phyloP scores from a whole-genome alignment of 805 yeast species.

The Sugiyamaella chiloensis region DNA sequence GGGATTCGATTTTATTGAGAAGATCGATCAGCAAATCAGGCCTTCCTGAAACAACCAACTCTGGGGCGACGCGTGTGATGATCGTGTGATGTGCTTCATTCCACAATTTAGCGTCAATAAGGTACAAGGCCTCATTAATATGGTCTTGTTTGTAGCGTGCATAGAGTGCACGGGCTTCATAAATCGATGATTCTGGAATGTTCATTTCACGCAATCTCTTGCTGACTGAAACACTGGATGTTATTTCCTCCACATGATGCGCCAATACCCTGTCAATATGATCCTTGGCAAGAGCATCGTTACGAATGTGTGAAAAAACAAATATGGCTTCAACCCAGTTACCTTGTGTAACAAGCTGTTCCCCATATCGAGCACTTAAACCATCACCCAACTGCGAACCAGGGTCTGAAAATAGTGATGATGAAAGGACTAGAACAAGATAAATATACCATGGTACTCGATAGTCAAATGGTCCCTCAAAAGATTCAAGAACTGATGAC shows the following conservation, averaged over 20 bases:
- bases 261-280: conserved; percentile 36
- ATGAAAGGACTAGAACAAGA: conserved; percentile 38
- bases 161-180: conserved; percentile 59
- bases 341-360: conserved; percentile 47
- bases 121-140: conserved; percentile 57
- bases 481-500: conserved; percentile 14
- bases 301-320: conserved; percentile 54
- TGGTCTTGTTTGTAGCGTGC: conserved; percentile 49
- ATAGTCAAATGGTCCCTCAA: conserved; percentile 12
- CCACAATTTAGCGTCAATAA: conserved; percentile 58
- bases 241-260: conserved; percentile 23
- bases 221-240: neutral
- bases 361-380: conserved; percentile 45
- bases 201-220: conserved; percentile 38
- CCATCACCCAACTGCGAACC: conserved; percentile 34
- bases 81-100: conserved; percentile 62
- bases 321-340: conserved; percentile 59
- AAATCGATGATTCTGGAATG: conserved; percentile 48
- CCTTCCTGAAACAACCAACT: conserved; percentile 53
- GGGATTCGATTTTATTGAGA: conserved; percentile 24
- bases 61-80: conserved; percentile 65
- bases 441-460: conserved; percentile 47
- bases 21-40: conserved; percentile 23
- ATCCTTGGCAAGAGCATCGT: conserved; percentile 45
- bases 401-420: conserved; percentile 17